phyloP scores from a whole-genome alignment of 495 filamentous ascomycete species.

The Daldinia loculata region DNA sequence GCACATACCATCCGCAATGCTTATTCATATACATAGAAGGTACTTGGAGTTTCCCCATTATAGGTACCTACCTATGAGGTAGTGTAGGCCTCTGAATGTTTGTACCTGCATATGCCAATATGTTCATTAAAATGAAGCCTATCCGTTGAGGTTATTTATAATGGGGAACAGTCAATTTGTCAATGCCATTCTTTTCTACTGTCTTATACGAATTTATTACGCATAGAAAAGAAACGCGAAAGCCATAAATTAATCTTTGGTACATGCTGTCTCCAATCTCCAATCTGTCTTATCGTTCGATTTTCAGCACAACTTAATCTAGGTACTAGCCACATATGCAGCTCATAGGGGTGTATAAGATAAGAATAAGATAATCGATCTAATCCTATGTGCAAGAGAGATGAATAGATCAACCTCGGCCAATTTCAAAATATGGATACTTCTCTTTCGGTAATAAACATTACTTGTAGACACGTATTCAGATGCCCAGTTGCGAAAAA shows the following conservation, averaged over 20 bases:
- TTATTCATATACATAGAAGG: neutral
- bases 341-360: neutral
- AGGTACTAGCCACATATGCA: too few species aligned
- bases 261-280: too few species aligned
- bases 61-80: too few species aligned
- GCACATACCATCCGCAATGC: neutral
- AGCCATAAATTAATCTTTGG: neutral
- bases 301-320: too few species aligned
- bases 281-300: too few species aligned
- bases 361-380: slow-evolving; percentile 1
- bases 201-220: neutral
- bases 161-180: neutral
- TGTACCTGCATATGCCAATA: slow-evolving; percentile 4
- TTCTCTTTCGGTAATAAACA: slow-evolving; percentile 3
- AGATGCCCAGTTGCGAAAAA: neutral
- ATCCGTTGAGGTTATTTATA: neutral
- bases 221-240: neutral
- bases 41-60: neutral
- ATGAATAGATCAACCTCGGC: slow-evolving; percentile 24
- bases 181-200: neutral
- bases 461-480: slow-evolving; percentile 6
- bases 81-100: slow-evolving; percentile 2
- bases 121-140: neutral
- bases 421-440: slow-evolving; percentile 35
- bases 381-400: neutral